Evolutionary conservation across 371 early-diverging fungal genomes (phyloP).

Genomic region (Entomophthora muscae): DNA sequence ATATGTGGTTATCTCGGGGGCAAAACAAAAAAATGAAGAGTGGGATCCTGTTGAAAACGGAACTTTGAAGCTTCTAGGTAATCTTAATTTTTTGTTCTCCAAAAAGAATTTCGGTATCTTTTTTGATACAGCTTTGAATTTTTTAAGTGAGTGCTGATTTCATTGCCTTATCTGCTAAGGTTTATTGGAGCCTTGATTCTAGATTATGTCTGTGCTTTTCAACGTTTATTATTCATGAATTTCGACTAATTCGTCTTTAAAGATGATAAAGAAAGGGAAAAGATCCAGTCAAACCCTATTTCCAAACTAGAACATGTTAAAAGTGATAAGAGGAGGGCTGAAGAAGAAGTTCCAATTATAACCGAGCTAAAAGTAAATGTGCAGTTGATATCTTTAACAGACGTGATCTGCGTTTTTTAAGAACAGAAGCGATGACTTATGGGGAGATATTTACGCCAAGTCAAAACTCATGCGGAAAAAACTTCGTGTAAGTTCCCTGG

Average conservation of each 20-base stretch:
- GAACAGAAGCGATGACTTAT: constrained; percentile 32
- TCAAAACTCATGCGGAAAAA: constrained; percentile 50
- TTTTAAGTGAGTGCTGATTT: too few relatives aligned
- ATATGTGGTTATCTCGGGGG: constrained; percentile 63
- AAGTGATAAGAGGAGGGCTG: constrained; percentile 28
- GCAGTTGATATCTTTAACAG: not conserved
- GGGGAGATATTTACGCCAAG: constrained; percentile 57
- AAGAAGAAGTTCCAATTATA: constrained; percentile 27
- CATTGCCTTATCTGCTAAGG: constrained; percentile 2
- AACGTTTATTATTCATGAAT: constrained; percentile 13
- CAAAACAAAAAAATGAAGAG: constrained; percentile 50
- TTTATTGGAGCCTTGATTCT: not conserved
- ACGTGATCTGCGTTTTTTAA: constrained; percentile 10
- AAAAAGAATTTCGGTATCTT: too few relatives aligned
- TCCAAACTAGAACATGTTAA: constrained; percentile 44
- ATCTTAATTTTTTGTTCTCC: too few relatives aligned
- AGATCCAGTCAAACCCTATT: constrained; percentile 39
- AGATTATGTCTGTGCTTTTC: not conserved
- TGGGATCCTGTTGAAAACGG: constrained; percentile 56
- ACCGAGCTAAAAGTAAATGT: constrained; percentile 34
- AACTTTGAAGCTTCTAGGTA: constrained; percentile 32
- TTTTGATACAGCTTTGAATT: too few relatives aligned
- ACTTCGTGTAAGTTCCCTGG: constrained; percentile 28
- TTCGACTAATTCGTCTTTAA: too few relatives aligned
- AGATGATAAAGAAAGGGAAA: constrained; percentile 36